Conservation (phyloP, 164 flowering plant genomes). For the Magnolia changhungtana region DNA sequence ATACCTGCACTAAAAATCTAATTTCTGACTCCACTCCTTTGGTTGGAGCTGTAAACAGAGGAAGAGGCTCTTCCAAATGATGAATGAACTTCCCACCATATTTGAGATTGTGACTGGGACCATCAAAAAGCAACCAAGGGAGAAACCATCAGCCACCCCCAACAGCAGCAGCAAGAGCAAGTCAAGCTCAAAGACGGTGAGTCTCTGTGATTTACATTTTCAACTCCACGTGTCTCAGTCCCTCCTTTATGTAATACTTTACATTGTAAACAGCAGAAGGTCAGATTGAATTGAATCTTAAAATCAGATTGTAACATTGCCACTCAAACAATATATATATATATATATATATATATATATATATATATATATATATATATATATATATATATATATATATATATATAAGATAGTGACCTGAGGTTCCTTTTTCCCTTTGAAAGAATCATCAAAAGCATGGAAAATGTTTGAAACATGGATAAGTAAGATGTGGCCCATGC, state of each 20-base stretch:
- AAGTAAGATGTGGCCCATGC: no score
- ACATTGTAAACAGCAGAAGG: neutral
- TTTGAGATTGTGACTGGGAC: constrained; percentile 68
- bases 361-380: no score
- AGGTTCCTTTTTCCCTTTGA: no score
- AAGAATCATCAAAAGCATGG: no score
- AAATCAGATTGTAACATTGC: no score
- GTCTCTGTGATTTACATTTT: neutral
- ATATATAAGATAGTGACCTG: no score
- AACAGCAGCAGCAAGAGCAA: constrained; percentile 59
- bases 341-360: no score
- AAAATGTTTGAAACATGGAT: no score
- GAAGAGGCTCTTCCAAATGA: constrained; percentile 79
- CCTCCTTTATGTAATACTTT: neutral
- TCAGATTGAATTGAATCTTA: neutral
- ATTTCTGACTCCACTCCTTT: neutral
- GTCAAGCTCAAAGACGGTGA: constrained; percentile 42
- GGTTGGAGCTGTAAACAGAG: constrained; percentile 28
- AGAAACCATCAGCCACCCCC: constrained; percentile 43
- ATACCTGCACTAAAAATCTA: no score
- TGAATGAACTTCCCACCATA: constrained; percentile 77
- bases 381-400: no score
- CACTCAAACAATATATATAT: no score
- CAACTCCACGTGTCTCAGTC: neutral
- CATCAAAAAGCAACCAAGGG: constrained; percentile 51